A percentile compares a stretch with the other conserved stretches of the same genome.
Evolutionary conservation across 2,329 filamentous ascomycete species (phyloP).

Genomic region (Cladosporium halotolerans): DNA sequence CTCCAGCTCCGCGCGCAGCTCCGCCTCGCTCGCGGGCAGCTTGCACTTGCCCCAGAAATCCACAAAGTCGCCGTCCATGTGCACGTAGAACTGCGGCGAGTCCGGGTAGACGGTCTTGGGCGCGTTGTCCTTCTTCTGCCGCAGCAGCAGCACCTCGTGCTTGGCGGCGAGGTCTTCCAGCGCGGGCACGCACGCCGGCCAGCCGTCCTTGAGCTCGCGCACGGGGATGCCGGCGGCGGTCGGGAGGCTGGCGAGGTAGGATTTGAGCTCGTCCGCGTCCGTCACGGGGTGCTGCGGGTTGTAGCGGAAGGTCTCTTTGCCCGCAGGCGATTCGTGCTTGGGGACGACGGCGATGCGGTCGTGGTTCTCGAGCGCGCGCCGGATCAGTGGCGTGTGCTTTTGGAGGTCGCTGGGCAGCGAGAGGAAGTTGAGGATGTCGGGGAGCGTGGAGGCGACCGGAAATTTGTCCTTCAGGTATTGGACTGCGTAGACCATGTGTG

Average conservation of each 20-base stretch:
- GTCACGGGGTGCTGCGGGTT: slow-evolving; percentile 78
- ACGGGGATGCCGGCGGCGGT: slow-evolving; percentile 77
- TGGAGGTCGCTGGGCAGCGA: slow-evolving; percentile 51
- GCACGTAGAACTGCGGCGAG: slow-evolving; percentile 51
- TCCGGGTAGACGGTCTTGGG: slow-evolving; percentile 85
- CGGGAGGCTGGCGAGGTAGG: slow-evolving; percentile 71
- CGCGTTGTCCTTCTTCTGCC: slow-evolving; percentile 87
- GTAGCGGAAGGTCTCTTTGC: slow-evolving; percentile 71
- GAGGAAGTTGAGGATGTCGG: slow-evolving; percentile 74
- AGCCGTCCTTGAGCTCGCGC: slow-evolving; percentile 92
- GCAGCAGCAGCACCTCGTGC: slow-evolving; percentile 75
- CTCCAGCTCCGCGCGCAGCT: slow-evolving; percentile 70
- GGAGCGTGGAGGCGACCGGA: slow-evolving; percentile 60
- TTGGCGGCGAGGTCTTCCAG: slow-evolving; percentile 72
- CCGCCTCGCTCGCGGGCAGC: slow-evolving; percentile 63
- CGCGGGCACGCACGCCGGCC: slow-evolving; percentile 74
- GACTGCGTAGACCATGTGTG: slow-evolving; percentile 81
- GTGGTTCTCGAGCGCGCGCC: slow-evolving; percentile 60
- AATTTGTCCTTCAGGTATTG: slow-evolving; percentile 67
- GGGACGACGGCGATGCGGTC: slow-evolving; percentile 56
- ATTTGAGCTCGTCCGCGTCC: slow-evolving; percentile 68
- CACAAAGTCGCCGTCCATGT: slow-evolving; percentile 76
- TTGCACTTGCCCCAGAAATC: slow-evolving; percentile 75
- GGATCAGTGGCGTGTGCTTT: slow-evolving; percentile 51
- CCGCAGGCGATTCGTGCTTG: slow-evolving; percentile 26